phyloP scores from a whole-genome alignment of 345 rosid genomes.

The Eucalyptus grandis region DNA sequence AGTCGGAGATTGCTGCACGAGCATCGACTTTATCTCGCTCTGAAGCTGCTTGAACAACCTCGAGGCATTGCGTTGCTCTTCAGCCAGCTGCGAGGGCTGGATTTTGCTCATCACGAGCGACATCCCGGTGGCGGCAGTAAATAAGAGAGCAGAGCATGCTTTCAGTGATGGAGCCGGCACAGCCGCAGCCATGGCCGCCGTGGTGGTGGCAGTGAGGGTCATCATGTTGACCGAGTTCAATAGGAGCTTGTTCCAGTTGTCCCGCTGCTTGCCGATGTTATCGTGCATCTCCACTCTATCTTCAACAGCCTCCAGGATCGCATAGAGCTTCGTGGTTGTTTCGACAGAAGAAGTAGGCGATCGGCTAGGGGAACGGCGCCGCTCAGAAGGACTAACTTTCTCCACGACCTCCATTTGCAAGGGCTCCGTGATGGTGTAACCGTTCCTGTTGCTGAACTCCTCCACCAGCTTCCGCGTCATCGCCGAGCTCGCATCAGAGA shows the following conservation, averaged over 20 bases:
- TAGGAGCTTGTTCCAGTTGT: constrained; percentile 52
- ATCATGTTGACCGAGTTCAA: constrained; percentile 60
- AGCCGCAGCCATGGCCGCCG: neutral
- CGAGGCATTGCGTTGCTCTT: constrained; percentile 22
- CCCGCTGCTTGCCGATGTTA: constrained; percentile 53
- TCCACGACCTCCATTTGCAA: neutral
- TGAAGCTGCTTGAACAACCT: constrained; percentile 18
- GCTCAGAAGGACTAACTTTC: neutral
- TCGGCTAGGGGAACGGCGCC: neutral
- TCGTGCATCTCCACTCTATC: constrained; percentile 67
- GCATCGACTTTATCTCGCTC: neutral
- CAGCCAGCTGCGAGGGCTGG: constrained; percentile 32
- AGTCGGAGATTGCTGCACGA: neutral
- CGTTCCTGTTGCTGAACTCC: neutral
- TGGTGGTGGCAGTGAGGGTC: constrained; percentile 42
- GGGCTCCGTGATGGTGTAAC: neutral
- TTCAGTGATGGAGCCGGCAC: neutral
- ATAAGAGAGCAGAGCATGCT: constrained; percentile 5
- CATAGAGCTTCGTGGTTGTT: constrained; percentile 7
- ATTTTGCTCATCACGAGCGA: constrained; percentile 17
- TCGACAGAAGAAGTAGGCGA: neutral
- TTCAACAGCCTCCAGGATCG: constrained; percentile 39
- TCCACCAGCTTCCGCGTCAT: neutral
- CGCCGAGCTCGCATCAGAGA: neutral
- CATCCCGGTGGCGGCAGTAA: constrained; percentile 19